These are phyloP conservation scores for Pezicula carpinea DNA, from an alignment of 2,329 filamentous ascomycete species.

Conservation along the genomic window DNA sequence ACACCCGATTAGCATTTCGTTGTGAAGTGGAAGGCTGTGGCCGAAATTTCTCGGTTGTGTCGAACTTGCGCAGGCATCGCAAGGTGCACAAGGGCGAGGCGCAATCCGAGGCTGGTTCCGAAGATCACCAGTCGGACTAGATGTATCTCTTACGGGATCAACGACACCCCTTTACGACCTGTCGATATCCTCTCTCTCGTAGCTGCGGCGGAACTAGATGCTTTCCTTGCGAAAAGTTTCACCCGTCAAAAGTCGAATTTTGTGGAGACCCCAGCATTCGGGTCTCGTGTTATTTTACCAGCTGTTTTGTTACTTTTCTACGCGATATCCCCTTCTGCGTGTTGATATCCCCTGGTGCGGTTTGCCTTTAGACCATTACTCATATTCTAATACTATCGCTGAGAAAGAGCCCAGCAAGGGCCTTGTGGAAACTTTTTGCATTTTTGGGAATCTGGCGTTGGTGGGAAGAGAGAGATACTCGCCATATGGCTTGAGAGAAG, in stretches of 20 bases:
- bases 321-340: slow-evolving; percentile 16
- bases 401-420: background rate
- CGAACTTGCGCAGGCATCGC: slow-evolving; percentile 87
- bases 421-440: background rate
- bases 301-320: background rate
- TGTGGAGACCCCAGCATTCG: background rate
- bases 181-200: background rate
- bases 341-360: slow-evolving; percentile 13
- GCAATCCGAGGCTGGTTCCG: slow-evolving; percentile 58
- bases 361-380: slow-evolving; percentile 9
- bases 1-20: slow-evolving; percentile 64
- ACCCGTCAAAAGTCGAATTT: slow-evolving; percentile 2
- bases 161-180: background rate
- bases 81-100: slow-evolving; percentile 88
- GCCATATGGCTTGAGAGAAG: background rate
- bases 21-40: slow-evolving; percentile 95
- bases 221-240: background rate
- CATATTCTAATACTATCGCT: slow-evolving; percentile 15
- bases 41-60: slow-evolving; percentile 94
- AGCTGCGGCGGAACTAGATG: background rate
- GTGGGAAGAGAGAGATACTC: slow-evolving; percentile 1
- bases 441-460: background rate
- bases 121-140: slow-evolving; percentile 53
- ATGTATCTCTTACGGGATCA: slow-evolving; percentile 4
- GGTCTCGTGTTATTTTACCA: background rate